phyloP scores from a whole-genome alignment of 2,329 filamentous ascomycete genomes.

The Colletotrichum sojae region DNA sequence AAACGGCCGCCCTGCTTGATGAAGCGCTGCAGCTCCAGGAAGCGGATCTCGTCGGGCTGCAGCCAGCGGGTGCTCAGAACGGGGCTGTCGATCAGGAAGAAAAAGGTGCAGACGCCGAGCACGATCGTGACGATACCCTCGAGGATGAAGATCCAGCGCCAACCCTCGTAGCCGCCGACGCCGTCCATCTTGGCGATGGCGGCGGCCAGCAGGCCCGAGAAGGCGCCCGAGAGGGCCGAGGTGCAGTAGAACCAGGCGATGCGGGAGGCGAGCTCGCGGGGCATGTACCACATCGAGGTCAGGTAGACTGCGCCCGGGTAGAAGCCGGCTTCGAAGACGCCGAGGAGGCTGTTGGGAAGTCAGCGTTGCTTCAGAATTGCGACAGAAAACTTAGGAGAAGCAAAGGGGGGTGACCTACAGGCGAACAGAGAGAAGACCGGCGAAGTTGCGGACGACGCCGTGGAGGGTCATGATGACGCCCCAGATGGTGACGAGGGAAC shows the following conservation, averaged over 20 bases:
- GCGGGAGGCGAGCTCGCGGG: constrained; percentile 45
- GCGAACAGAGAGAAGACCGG: constrained; percentile 46
- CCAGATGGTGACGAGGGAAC: constrained; percentile 72
- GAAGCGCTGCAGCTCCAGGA: constrained; percentile 48
- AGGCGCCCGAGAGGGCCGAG: constrained; percentile 63
- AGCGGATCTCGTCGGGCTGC: constrained; percentile 52
- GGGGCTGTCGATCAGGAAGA: constrained; percentile 60
- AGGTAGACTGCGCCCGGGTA: constrained; percentile 49
- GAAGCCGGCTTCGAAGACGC: constrained; percentile 50
- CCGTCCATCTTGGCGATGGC: constrained; percentile 72
- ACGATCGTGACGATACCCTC: constrained; percentile 49
- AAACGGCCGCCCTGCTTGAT: constrained; percentile 51
- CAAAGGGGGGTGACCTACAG: constrained; percentile 26
- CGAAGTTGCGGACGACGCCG: constrained; percentile 48
- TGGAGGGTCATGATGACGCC: constrained; percentile 47
- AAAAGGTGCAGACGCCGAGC: constrained; percentile 59
- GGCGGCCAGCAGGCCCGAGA: constrained; percentile 73
- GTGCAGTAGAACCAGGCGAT: constrained; percentile 49
- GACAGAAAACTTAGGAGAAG: too few relatives aligned
- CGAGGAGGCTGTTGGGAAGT: constrained; percentile 43
- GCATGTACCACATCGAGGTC: constrained; percentile 49
- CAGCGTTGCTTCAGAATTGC: too few relatives aligned
- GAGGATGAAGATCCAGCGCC: constrained; percentile 68
- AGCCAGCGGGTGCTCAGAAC: constrained; percentile 52
- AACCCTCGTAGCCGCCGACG: constrained; percentile 62